A percentile compares a stretch with the other conserved stretches of the same genome.
These are phyloP conservation scores for Salix suchowensis DNA, from an alignment of 345 rosid genomes.

Conservation along the genomic window DNA sequence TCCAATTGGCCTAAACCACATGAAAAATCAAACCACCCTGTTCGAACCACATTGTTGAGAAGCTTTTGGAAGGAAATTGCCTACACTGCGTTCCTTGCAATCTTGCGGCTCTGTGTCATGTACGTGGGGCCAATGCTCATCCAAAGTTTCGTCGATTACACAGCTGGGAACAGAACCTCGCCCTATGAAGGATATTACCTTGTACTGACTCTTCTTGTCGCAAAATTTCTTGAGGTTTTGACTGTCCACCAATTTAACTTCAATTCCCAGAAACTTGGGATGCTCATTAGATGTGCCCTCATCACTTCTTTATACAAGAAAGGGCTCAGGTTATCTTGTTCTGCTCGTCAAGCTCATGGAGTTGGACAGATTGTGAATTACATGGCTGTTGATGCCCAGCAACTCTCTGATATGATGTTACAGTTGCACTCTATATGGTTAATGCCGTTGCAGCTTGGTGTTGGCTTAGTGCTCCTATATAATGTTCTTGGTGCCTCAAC, in stretches of 20 bases:
- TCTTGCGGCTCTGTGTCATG: conserved; percentile 62
- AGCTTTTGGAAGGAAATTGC: conserved; percentile 77
- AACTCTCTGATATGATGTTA: conserved; percentile 93
- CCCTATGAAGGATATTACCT: conserved; percentile 79
- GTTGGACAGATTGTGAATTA: conserved; percentile 95
- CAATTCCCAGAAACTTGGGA: conserved; percentile 88
- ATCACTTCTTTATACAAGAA: conserved; percentile 75
- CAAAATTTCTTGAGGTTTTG: conserved; percentile 76
- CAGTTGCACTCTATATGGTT: conserved; percentile 93
- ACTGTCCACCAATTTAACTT: conserved; percentile 77
- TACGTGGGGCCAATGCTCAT: conserved; percentile 81
- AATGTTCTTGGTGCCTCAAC: conserved; percentile 56
- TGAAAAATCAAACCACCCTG: conserved; percentile 60
- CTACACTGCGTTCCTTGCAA: conserved; percentile 71
- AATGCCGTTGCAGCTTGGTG: conserved; percentile 71
- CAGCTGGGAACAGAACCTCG: conserved; percentile 73
- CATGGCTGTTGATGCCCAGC: conserved; percentile 98
- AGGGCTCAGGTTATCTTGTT: conserved; percentile 68
- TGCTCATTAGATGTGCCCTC: conserved; percentile 82
- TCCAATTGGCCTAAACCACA: conserved; percentile 69
- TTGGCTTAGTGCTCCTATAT: conserved; percentile 67
- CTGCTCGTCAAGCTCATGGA: conserved; percentile 88
- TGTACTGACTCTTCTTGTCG: conserved; percentile 57
- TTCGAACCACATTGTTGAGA: conserved; percentile 57
- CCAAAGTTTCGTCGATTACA: conserved; percentile 72